phyloP scores from a whole-genome alignment of 176 grass and related monocot genomes.

The Bolboschoenus planiculmis region DNA sequence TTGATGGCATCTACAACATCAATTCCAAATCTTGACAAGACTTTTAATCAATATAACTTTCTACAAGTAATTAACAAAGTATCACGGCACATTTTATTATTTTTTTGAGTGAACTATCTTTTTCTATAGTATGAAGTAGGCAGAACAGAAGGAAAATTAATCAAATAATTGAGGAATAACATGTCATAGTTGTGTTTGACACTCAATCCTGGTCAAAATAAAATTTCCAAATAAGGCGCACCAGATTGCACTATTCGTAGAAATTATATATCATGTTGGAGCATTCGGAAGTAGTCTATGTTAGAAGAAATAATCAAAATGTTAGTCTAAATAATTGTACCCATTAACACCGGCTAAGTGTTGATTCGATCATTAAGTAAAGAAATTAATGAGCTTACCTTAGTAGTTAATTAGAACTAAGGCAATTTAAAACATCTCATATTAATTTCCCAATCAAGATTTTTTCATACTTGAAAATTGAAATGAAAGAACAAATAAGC shows the following conservation, averaged over 20 bases:
- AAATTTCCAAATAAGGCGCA: background rate
- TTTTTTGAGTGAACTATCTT: background rate
- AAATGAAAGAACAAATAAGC: background rate
- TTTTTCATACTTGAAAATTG: background rate
- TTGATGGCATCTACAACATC: background rate
- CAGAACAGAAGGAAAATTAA: background rate
- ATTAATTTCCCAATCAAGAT: too few species aligned
- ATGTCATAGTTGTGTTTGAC: conserved; percentile 4
- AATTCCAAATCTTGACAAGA: background rate
- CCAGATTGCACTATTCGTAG: background rate
- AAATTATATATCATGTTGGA: background rate
- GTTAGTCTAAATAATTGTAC: too few species aligned
- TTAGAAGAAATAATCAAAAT: background rate
- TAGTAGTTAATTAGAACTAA: too few species aligned
- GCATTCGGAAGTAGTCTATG: too few species aligned
- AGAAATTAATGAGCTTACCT: too few species aligned
- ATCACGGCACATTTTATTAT: background rate
- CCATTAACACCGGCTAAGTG: too few species aligned
- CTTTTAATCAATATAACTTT: background rate
- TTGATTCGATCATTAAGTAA: too few species aligned
- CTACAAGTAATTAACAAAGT: background rate
- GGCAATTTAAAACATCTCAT: too few species aligned
- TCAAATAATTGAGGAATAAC: background rate
- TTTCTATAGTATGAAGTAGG: background rate
- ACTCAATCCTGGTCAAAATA: background rate